A percentile compares a stretch with the other conserved stretches of the same genome.
These are phyloP conservation scores for Globisporangium emineosum DNA, from an alignment of 352 stramenopile genomes.

Conservation along the genomic window DNA sequence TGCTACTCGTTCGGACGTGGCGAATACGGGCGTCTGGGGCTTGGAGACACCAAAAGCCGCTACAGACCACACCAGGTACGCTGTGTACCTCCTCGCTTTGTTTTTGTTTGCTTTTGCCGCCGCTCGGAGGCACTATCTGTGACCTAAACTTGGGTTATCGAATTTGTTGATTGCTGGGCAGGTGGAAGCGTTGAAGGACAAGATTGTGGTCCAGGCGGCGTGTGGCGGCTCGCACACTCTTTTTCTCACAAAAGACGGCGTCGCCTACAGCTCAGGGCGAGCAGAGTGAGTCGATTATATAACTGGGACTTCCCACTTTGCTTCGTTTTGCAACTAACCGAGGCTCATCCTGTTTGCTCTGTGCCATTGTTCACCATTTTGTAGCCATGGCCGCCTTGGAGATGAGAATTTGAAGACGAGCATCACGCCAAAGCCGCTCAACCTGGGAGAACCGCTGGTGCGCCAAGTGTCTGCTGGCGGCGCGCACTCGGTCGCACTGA, in stretches of 20 bases:
- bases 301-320: not conserved
- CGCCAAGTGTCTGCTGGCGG: conserved; percentile 70
- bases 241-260: conserved; percentile 82
- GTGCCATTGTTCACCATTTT: conserved; percentile 7
- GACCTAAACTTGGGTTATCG: not conserved
- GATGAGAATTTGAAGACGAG: conserved; percentile 52
- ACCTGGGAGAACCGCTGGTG: conserved; percentile 56
- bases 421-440: conserved; percentile 44
- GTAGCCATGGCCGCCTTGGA: conserved; percentile 67
- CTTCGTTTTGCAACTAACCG: not conserved
- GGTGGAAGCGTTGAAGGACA: conserved; percentile 59
- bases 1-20: conserved; percentile 78
- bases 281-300: conserved; percentile 61
- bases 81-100: not conserved
- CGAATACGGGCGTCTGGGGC: conserved; percentile 82
- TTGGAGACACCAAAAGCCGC: conserved; percentile 76
- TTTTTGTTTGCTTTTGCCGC: not conserved
- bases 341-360: not conserved
- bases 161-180: conserved; percentile 14
- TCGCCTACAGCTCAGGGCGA: conserved; percentile 78
- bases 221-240: conserved; percentile 85
- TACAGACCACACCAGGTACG: conserved; percentile 57
- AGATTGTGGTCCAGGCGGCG: conserved; percentile 67
- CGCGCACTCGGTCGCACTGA: conserved; percentile 67
- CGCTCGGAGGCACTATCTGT: not conserved